Conservation (phyloP, 371 early-diverging fungal genomes). For the Rhizomucor pusillus region DNA sequence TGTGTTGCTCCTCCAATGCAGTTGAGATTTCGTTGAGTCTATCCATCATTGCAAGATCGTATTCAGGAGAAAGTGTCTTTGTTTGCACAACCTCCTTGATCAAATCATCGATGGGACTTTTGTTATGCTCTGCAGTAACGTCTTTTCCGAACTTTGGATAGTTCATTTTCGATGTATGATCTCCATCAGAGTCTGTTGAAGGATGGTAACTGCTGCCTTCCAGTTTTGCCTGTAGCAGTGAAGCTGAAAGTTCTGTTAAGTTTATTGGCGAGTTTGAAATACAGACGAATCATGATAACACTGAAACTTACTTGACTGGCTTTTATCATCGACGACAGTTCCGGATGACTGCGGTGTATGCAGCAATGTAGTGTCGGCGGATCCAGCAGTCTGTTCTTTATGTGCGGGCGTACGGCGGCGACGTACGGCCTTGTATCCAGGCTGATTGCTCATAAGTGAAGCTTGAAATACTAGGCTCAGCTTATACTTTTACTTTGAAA, state of each 20-base stretch:
- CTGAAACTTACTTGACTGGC: too few species aligned
- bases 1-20: constrained; percentile 17
- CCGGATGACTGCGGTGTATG: too few species aligned
- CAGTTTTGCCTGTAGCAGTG: neutral
- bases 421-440: constrained; percentile 31
- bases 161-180: neutral
- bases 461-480: constrained; percentile 14
- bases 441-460: constrained; percentile 37
- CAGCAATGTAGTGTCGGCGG: too few species aligned
- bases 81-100: constrained; percentile 45
- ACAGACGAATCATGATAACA: too few species aligned
- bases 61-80: constrained; percentile 32
- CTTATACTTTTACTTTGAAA: too few species aligned
- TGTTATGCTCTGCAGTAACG: neutral
- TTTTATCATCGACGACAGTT: too few species aligned
- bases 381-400: neutral
- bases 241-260: too few species aligned
- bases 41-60: constrained; percentile 55
- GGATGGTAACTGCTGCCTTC: constrained; percentile 7
- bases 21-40: constrained; percentile 39
- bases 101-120: constrained; percentile 37
- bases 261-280: too few species aligned
- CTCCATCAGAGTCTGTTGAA: constrained; percentile 8
- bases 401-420: constrained; percentile 17
- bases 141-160: neutral